Percentiles rank a stretch among this genome's conserved stretches.
phyloP scores from a whole-genome alignment of 1,284 basidiomycete genomes.

The Ganoderma lingzhi region DNA sequence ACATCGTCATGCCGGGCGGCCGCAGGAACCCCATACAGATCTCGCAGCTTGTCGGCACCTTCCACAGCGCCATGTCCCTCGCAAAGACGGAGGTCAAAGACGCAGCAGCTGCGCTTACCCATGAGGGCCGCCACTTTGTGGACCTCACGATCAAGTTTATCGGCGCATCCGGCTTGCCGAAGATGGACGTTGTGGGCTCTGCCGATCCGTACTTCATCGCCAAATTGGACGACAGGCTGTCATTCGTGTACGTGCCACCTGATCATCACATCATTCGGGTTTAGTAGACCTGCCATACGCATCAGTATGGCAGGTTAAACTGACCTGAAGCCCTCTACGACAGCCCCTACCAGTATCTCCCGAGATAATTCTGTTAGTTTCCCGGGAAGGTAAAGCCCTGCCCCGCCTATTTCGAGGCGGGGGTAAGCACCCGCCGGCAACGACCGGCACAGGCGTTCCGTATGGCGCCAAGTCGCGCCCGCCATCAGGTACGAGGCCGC shows the following conservation, averaged over 20 bases:
- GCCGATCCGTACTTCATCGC: conserved; percentile 80
- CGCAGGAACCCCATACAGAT: conserved; percentile 33
- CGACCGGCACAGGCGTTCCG: no score
- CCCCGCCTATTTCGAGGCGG: no score
- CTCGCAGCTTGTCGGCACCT: conserved; percentile 32
- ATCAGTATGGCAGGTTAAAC: no score
- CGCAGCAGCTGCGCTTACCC: conserved; percentile 22
- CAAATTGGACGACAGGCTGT: conserved; percentile 65
- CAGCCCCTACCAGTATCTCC: no score
- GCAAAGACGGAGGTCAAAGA: conserved; percentile 29
- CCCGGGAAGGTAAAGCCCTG: no score
- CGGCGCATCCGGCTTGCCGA: conserved; percentile 70
- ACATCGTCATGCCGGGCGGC: conserved; percentile 26
- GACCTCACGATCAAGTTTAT: conserved; percentile 73
- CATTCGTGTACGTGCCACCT: conserved; percentile 66
- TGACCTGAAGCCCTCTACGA: no score
- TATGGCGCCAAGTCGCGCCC: no score
- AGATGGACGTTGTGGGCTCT: conserved; percentile 72
- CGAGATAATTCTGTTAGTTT: no score
- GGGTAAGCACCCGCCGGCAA: no score
- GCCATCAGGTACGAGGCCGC: no score
- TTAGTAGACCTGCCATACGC: no score
- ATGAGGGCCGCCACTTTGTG: conserved; percentile 44
- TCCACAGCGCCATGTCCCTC: conserved; percentile 32
- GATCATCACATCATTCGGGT: no score